Evolutionary conservation across 2,329 filamentous ascomycete genomes (phyloP).

Genomic region (Graphilbum fragrans): DNA sequence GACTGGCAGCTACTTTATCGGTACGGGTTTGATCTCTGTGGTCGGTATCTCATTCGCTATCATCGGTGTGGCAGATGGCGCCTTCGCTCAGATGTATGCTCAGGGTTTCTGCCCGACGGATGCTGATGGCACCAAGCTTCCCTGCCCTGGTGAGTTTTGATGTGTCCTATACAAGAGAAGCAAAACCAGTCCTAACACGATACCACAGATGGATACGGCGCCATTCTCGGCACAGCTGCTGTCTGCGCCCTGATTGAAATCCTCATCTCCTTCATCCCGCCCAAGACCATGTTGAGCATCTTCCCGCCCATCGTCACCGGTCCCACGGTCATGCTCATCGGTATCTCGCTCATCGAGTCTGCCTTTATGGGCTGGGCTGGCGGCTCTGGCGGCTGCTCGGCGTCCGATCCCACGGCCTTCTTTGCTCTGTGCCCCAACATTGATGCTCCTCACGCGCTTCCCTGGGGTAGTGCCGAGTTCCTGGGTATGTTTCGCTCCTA

Average conservation of each 20-base stretch:
- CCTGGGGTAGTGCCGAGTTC: slow-evolving; percentile 70
- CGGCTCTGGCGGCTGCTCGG: slow-evolving; percentile 49
- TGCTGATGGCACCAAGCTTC: slow-evolving; percentile 50
- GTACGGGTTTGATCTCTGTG: slow-evolving; percentile 65
- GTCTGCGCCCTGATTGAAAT: slow-evolving; percentile 59
- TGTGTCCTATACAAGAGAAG: neutral
- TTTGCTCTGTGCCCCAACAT: slow-evolving; percentile 56
- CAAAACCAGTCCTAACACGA: neutral
- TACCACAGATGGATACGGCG: slow-evolving; percentile 57
- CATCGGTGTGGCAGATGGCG: slow-evolving; percentile 61
- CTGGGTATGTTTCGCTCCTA: slow-evolving; percentile 33
- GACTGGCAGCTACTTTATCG: slow-evolving; percentile 51
- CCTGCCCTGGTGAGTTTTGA: slow-evolving; percentile 41
- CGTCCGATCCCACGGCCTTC: slow-evolving; percentile 35
- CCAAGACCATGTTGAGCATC: slow-evolving; percentile 54
- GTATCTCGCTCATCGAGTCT: slow-evolving; percentile 57
- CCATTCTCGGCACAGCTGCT: slow-evolving; percentile 57
- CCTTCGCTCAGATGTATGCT: slow-evolving; percentile 64
- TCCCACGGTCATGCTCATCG: slow-evolving; percentile 50
- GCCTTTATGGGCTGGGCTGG: slow-evolving; percentile 73
- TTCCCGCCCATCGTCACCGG: slow-evolving; percentile 56
- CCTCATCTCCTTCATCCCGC: slow-evolving; percentile 61
- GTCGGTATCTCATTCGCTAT: slow-evolving; percentile 69
- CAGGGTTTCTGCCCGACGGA: slow-evolving; percentile 55
- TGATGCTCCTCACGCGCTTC: slow-evolving; percentile 56